A percentile compares a stretch with the other conserved stretches of the same genome.
These are phyloP conservation scores for Sporormia fimetaria DNA, from an alignment of 495 filamentous ascomycete species.

Conservation along the genomic window DNA sequence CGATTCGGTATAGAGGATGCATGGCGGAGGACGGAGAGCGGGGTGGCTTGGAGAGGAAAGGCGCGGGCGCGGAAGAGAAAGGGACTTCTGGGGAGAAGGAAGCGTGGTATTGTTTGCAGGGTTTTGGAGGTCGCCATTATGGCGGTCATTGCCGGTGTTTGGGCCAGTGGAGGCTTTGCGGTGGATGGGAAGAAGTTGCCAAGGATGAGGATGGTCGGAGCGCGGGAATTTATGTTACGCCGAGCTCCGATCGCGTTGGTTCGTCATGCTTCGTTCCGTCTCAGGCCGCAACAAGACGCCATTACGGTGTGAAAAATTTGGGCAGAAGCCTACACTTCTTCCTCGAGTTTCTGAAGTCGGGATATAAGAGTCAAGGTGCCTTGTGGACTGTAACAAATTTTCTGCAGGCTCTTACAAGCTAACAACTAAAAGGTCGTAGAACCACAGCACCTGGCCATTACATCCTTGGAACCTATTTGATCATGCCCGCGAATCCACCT, in stretches of 20 bases:
- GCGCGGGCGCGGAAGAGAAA: constrained; percentile 13
- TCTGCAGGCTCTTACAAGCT: too few species aligned
- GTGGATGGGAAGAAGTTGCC: too few species aligned
- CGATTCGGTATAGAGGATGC: constrained; percentile 8
- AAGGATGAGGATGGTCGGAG: too few species aligned
- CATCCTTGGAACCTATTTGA: not conserved
- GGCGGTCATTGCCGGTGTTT: not conserved
- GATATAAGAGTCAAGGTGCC: too few species aligned
- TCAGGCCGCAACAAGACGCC: too few species aligned
- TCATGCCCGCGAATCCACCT: constrained; percentile 16
- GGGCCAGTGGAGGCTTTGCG: not conserved
- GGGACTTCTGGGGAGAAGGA: constrained; percentile 15
- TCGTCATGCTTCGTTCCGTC: too few species aligned
- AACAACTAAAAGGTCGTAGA: constrained; percentile 4
- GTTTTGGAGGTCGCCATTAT: constrained; percentile 10
- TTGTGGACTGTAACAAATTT: too few species aligned
- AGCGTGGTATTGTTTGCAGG: constrained; percentile 19
- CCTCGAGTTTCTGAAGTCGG: too few species aligned
- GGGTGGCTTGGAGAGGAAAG: not conserved
- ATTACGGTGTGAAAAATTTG: too few species aligned
- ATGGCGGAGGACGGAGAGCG: constrained; percentile 9
- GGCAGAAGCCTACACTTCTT: too few species aligned
- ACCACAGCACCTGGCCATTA: not conserved
- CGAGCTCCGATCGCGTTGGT: too few species aligned
- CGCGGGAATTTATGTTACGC: too few species aligned